Percentiles rank a stretch among this genome's conserved stretches.
phyloP scores from a whole-genome alignment of 805 yeast species.

The Metschnikowia cubensis region DNA sequence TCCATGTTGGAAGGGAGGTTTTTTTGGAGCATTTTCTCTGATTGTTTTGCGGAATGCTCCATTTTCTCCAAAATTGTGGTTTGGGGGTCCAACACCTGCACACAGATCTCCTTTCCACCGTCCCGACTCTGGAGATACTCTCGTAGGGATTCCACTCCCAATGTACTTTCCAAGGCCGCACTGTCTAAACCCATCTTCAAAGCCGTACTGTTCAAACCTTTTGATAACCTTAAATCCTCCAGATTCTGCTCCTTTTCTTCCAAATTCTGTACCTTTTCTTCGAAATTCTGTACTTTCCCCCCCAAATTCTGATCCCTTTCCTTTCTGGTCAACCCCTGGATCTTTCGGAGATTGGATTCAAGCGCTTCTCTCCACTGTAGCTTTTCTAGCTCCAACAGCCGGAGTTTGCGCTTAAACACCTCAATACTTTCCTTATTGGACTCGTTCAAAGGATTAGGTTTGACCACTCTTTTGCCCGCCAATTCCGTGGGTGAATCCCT shows the following conservation, averaged over 20 bases:
- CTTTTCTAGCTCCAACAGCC: slow-evolving; percentile 43
- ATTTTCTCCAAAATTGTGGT: not conserved
- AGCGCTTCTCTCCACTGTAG: slow-evolving; percentile 42
- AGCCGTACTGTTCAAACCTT: too few species aligned
- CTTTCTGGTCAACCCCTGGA: slow-evolving; percentile 8
- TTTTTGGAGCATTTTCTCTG: not conserved
- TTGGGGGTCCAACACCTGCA: not conserved
- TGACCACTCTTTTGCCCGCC: slow-evolving; percentile 29
- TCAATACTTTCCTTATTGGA: slow-evolving; percentile 47
- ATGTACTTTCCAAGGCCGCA: too few species aligned
- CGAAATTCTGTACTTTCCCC: not conserved
- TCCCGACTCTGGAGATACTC: not conserved
- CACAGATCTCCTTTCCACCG: not conserved
- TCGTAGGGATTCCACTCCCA: not conserved
- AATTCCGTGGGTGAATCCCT: slow-evolving; percentile 14
- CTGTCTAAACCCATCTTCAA: too few species aligned
- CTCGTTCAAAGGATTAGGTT: slow-evolving; percentile 60
- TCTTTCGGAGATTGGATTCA: slow-evolving; percentile 5
- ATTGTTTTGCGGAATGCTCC: not conserved
- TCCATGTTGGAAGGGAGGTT: slow-evolving; percentile 33
- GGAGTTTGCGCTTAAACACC: slow-evolving; percentile 42
- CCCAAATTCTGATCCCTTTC: not conserved
- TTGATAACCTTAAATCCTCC: not conserved
- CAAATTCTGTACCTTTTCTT: not conserved
- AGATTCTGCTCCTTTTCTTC: not conserved